Base-by-base conservation (phyloP, 495 filamentous ascomycete genomes). In the Penicillium bialowiezense region DNA sequence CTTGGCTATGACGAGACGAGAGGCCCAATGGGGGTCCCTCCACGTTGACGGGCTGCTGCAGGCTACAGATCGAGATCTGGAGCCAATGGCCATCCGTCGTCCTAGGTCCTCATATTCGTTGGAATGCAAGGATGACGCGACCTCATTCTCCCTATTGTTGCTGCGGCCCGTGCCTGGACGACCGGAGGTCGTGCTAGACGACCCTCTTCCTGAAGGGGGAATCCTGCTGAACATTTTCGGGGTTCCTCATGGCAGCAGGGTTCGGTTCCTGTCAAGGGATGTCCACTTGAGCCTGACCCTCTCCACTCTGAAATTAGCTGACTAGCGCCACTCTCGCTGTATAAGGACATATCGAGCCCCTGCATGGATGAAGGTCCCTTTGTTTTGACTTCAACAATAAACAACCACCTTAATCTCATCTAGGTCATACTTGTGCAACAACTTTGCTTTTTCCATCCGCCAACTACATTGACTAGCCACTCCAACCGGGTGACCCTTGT, bases 271-370 rank as follows among this genome's bases (percentile, higher is more conserved):
- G 61, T 57, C 61, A 64, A 64, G 61, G 61, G 55, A 56, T 63
- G 44, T 50, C 10, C 50, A 38, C 26, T 39, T 47, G 21, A 39
- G 41, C 58, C 55, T 59, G 50, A 59, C 55, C 61, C 46, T 59
- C 40, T 50, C 52, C 46, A 54, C 51, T 52, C 47, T 44, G 42
- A 49, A 26, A 54, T 31, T 42, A 46, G 36, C 37, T 37, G 39
- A 44, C 45, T 60, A 55, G 58, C 48, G 54, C 52, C 55, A 57
- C 41, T 51, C 23, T 44, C 32, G 23, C 28, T 62, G 61, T 64
- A 64, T 64, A 64, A 64, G 61, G 58, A 48, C 45, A 50, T 55
- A 50, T 59, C 45, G 47, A 56, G 53, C 61, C 61, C 61, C 61
- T 64, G 51, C 61, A 57, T 46, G 28, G 48, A 35, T 13, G 14